Percentiles rank a stretch among this genome's conserved stretches.
Conservation (phyloP, 1,284 basidiomycete genomes). For the Cystobasidium slooffiae region DNA sequence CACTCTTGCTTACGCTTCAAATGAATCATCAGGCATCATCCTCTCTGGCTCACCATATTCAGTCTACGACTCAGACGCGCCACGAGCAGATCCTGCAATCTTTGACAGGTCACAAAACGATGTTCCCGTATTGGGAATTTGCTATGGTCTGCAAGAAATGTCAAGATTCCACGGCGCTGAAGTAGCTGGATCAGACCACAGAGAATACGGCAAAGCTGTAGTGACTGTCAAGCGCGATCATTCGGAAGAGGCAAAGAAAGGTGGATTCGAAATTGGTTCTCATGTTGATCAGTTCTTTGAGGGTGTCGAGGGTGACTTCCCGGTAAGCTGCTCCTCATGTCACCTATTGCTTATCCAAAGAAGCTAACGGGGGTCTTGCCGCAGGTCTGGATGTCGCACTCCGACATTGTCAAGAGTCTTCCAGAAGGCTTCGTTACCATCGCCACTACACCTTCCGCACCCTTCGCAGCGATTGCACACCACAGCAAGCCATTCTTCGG, state of each 20-base stretch:
- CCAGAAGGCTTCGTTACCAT: conserved; percentile 87
- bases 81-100: conserved; percentile 94
- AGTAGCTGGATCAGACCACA: conserved; percentile 84
- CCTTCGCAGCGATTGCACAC: conserved; percentile 93
- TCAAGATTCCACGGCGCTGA: conserved; percentile 86
- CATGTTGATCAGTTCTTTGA: conserved; percentile 80
- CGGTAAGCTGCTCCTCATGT: conserved; percentile 62
- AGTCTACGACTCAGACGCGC: conserved; percentile 90
- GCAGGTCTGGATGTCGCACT: conserved; percentile 99
- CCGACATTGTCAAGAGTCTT: conserved; percentile 84
- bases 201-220: conserved; percentile 93
- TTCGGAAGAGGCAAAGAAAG: conserved; percentile 62
- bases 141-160: conserved; percentile 98
- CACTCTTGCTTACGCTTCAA: background rate
- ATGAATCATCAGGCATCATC: conserved; percentile 76
- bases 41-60: conserved; percentile 98
- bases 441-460: conserved; percentile 83
- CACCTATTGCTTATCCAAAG: background rate
- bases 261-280: conserved; percentile 43
- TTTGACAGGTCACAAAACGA: conserved; percentile 69
- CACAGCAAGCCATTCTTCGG: conserved; percentile 88
- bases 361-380: conserved; percentile 19
- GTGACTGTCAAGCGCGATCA: conserved; percentile 67
- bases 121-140: conserved; percentile 94
- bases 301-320: conserved; percentile 78